Base-by-base conservation (phyloP, 2,329 filamentous ascomycete genomes). In the Arthroderma uncinatum region DNA sequence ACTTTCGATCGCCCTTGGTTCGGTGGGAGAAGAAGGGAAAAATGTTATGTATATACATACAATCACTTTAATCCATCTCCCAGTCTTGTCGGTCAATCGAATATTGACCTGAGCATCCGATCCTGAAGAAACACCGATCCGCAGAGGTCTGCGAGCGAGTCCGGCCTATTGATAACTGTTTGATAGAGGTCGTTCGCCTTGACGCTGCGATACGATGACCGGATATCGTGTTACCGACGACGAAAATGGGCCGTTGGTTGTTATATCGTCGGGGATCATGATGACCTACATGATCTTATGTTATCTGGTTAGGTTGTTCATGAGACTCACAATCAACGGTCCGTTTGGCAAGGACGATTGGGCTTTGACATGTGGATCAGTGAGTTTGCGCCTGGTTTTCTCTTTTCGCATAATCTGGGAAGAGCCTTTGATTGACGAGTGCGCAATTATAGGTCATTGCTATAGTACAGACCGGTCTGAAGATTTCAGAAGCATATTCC, bases 271-370 rank as follows among this genome's bases (percentile, higher is more conserved):
- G 3, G 58, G 42, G 7, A 23, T 62, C 10, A 53, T 61, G 25
- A 58, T 59, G 58, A 58, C 58, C 9, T 62, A 62, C 37, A 61
- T 55, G 50, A 55, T 62, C 40, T 47, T 62, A 2, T 61, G 59
- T 37, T 61, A 57, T 40, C 40, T 61, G 23, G 58, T 58, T 21
- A 58, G 61, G 33, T 14, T 62, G 30, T 14, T 59, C 25, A 58
- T 59, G 39, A 56, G 61, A 52, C 42, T 59, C 28, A 61, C 61
- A 8, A 59, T 62, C 36, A 62, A 62, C 34, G 61, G 59, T 19
- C 61, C 61, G 7, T 53, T 62, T 44, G 57, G 59, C 14, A 25
- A 37, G 19, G 61, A 62, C 28, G 61, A 62, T 50, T 59, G 54
- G 52, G 50, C 57, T n/a, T 55, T 62, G 30, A 58, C 61, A 30